Conservation (phyloP, 1,284 basidiomycete species). For the Cryptococcus hybrid region DNA sequence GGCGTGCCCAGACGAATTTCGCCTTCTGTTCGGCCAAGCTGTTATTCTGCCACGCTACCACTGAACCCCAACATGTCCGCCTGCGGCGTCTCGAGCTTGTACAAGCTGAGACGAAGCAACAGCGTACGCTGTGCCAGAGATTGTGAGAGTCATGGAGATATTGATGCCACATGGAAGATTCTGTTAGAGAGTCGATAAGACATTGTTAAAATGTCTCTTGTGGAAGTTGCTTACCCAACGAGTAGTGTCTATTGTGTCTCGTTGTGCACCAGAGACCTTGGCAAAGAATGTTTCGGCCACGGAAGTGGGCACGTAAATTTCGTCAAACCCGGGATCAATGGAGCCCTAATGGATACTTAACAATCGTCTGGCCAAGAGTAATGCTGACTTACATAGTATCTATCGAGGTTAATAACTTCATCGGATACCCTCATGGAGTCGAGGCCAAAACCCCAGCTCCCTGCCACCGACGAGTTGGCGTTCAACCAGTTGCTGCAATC, state of each 20-base stretch:
- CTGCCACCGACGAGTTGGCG: constrained; percentile 19
- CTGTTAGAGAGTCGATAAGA: constrained; percentile 14
- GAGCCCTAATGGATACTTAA: constrained; percentile 19
- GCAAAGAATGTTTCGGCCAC: constrained; percentile 33
- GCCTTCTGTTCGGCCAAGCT: constrained; percentile 33
- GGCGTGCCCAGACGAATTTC: constrained; percentile 44
- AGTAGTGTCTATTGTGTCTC: constrained; percentile 25
- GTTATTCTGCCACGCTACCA: constrained; percentile 40
- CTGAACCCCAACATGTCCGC: constrained; percentile 36
- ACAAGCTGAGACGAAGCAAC: constrained; percentile 32
- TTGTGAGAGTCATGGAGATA: constrained; percentile 33
- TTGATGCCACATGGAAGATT: constrained; percentile 40
- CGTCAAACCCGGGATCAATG: constrained; percentile 43
- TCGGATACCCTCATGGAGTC: constrained; percentile 26
- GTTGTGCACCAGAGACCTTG: constrained; percentile 18
- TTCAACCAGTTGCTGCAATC: constrained; percentile 39
- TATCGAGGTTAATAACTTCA: constrained; percentile 19
- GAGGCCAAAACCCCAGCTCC: constrained; percentile 34
- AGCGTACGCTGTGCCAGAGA: constrained; percentile 29
- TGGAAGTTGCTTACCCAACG: constrained; percentile 30
- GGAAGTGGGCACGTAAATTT: constrained; percentile 33
- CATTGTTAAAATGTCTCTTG: neutral
- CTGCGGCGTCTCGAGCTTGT: constrained; percentile 19
- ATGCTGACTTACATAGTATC: constrained; percentile 17
- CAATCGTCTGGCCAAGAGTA: neutral